Conservation (phyloP, 31 red algal species). For the Endocladia muricata region DNA sequence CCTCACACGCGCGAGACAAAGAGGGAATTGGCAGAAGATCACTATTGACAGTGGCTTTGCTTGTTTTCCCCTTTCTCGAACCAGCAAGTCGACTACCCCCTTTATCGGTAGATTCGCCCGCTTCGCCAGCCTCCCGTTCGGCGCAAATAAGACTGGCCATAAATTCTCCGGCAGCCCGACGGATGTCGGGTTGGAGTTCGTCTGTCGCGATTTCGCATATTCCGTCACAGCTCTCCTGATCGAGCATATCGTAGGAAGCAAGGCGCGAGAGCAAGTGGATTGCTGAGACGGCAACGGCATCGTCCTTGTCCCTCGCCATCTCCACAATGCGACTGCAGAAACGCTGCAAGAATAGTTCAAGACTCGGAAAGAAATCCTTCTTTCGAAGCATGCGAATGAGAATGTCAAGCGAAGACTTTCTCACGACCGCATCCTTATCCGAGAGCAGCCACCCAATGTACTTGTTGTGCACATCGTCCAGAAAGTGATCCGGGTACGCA, state of each 20-base stretch:
- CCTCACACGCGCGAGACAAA: slow-evolving; percentile 11
- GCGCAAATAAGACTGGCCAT: slow-evolving; percentile 15
- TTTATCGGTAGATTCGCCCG: not conserved
- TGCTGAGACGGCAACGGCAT: slow-evolving; percentile 52
- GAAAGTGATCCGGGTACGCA: slow-evolving; percentile 71
- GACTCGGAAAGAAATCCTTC: slow-evolving; percentile 38
- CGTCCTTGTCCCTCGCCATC: slow-evolving; percentile 85
- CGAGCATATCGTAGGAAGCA: slow-evolving; percentile 10
- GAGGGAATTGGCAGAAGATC: slow-evolving; percentile 34
- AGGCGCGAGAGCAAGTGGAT: slow-evolving; percentile 57
- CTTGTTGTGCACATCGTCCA: slow-evolving; percentile 79
- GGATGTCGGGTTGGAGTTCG: slow-evolving; percentile 39
- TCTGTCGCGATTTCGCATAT: slow-evolving; percentile 54
- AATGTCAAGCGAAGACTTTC: slow-evolving; percentile 46
- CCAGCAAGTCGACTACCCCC: not conserved
- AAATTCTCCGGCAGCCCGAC: slow-evolving; percentile 72
- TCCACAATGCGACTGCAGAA: slow-evolving; percentile 76
- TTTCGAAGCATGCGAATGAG: slow-evolving; percentile 40
- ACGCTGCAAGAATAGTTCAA: slow-evolving; percentile 70
- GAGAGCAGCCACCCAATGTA: slow-evolving; percentile 92
- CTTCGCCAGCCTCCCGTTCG: slow-evolving; percentile 2
- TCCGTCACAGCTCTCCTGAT: slow-evolving; percentile 16
- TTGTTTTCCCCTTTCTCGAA: not conserved
- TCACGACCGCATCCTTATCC: slow-evolving; percentile 77
- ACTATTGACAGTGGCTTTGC: not conserved